phyloP scores from a whole-genome alignment of 352 stramenopile genomes.

The Phytophthora constricta region DNA sequence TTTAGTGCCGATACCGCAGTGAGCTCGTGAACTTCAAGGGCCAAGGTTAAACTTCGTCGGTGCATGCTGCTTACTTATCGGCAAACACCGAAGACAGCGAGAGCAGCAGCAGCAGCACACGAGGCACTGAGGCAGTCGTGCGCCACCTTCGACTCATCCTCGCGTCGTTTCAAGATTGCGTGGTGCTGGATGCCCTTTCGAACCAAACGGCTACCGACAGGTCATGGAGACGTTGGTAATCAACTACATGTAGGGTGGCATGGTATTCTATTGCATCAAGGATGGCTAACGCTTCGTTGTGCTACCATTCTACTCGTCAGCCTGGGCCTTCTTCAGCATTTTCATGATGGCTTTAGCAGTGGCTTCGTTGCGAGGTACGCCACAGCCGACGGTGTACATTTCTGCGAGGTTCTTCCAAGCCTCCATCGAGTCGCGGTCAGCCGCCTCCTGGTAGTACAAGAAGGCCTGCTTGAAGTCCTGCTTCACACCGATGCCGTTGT shows the following conservation, averaged over 20 bases:
- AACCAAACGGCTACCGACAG: too few species aligned
- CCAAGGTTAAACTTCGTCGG: neutral
- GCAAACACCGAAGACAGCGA: constrained; percentile 12
- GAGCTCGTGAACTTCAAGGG: neutral
- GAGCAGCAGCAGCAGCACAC: constrained; percentile 13
- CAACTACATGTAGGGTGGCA: too few species aligned
- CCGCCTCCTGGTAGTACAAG: constrained; percentile 87
- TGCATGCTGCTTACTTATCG: constrained; percentile 23
- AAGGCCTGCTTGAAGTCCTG: constrained; percentile 83
- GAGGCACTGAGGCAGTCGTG: constrained; percentile 1
- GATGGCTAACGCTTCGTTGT: neutral
- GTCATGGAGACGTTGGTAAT: too few species aligned
- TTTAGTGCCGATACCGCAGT: too few species aligned
- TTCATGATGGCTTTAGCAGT: constrained; percentile 86
- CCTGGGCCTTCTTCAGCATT: constrained; percentile 79
- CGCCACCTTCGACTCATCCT: constrained; percentile 18
- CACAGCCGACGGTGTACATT: constrained; percentile 82
- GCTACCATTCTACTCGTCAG: constrained; percentile 26
- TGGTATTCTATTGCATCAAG: neutral
- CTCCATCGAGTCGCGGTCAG: constrained; percentile 83
- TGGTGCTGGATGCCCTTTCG: constrained; percentile 19
- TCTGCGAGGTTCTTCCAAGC: constrained; percentile 90
- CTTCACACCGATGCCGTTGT: constrained; percentile 74
- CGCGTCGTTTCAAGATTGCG: constrained; percentile 34
- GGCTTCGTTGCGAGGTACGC: constrained; percentile 79